phyloP scores from a whole-genome alignment of 306 rosid species.

The Herpetospermum pedunculosum region DNA sequence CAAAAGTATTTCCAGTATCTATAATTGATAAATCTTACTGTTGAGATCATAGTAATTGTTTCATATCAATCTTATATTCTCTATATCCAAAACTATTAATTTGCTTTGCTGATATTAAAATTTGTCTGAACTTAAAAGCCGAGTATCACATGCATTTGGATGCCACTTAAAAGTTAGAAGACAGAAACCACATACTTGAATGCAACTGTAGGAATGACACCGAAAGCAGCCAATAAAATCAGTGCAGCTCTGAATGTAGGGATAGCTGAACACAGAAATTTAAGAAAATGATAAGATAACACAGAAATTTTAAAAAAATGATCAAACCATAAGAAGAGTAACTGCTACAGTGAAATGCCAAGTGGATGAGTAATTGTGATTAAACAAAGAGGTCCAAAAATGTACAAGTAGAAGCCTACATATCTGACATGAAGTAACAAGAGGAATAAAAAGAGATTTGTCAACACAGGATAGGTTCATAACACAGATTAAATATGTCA shows the following conservation, averaged over 20 bases:
- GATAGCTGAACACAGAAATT: constrained; percentile 35
- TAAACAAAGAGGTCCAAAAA: neutral
- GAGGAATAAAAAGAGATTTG: neutral
- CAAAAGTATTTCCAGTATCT: neutral
- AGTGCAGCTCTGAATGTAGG: constrained; percentile 38
- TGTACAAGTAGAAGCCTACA: neutral
- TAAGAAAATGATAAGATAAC: neutral
- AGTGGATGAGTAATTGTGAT: neutral
- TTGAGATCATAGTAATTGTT: neutral
- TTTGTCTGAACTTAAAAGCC: neutral
- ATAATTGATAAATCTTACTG: neutral
- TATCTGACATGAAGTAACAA: neutral
- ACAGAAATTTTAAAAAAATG: neutral
- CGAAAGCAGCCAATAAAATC: constrained; percentile 56
- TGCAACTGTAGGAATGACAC: constrained; percentile 63
- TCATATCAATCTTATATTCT: neutral
- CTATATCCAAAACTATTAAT: neutral
- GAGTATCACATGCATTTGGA: neutral
- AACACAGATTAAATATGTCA: neutral
- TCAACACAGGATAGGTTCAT: neutral
- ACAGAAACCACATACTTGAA: constrained; percentile 51
- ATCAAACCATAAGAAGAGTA: neutral
- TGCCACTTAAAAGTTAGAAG: neutral
- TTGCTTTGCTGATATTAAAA: neutral
- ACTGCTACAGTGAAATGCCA: neutral